phyloP scores from a whole-genome alignment of 768 basidiomycete species.

The Serendipita indica region DNA sequence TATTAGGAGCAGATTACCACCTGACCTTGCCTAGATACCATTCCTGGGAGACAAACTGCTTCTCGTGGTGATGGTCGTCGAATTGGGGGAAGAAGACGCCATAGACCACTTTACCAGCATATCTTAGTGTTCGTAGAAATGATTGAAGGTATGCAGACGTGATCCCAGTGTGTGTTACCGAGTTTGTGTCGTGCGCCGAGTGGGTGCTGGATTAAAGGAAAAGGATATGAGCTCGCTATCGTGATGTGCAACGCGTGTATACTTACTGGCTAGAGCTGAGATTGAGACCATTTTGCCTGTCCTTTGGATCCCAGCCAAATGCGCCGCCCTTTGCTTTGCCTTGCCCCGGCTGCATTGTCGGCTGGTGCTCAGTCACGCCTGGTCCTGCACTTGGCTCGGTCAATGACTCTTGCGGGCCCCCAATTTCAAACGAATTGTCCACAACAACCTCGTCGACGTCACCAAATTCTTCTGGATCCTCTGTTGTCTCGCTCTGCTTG shows the following conservation, averaged over 20 bases:
- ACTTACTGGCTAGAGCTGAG: slow-evolving; percentile 24
- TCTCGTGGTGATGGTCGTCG: slow-evolving; percentile 41
- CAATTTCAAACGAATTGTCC: slow-evolving; percentile 36
- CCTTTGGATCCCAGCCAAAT: slow-evolving; percentile 20
- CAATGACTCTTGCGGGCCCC: slow-evolving; percentile 12
- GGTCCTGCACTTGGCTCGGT: slow-evolving; percentile 9
- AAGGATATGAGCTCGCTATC: not conserved
- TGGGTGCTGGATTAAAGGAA: not conserved
- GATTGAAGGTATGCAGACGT: slow-evolving; percentile 10
- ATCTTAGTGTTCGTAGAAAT: slow-evolving; percentile 32
- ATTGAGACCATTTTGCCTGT: slow-evolving; percentile 24
- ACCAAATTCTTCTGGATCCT: slow-evolving; percentile 22
- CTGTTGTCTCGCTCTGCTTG: slow-evolving; percentile 8
- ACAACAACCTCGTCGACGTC: slow-evolving; percentile 60
- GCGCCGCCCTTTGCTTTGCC: slow-evolving; percentile 35
- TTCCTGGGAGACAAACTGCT: slow-evolving; percentile 42
- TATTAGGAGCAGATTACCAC: not conserved
- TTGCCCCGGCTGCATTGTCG: slow-evolving; percentile 32
- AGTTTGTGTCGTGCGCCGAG: slow-evolving; percentile 4
- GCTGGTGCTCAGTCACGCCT: slow-evolving; percentile 12
- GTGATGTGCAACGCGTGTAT: not conserved
- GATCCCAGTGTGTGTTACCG: slow-evolving; percentile 8
- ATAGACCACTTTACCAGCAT: slow-evolving; percentile 38
- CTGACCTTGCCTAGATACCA: slow-evolving; percentile 54
- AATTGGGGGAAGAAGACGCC: slow-evolving; percentile 50